Conservation (phyloP, 305 asterid genomes). For the Fraxinus dipetala region DNA sequence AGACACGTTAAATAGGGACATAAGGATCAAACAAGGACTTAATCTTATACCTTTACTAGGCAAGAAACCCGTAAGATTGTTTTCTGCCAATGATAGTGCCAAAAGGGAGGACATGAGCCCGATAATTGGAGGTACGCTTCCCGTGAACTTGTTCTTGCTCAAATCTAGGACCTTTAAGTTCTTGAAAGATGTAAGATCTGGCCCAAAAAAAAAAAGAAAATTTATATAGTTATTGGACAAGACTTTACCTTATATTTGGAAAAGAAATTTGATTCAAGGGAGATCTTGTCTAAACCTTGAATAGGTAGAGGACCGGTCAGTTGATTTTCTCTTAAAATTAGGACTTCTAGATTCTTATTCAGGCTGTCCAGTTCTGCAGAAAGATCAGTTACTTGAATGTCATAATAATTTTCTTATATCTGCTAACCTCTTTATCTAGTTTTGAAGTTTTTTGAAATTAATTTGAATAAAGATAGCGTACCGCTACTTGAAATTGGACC, state of each 20-base stretch:
- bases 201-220: background rate
- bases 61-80: background rate
- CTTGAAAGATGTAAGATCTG: background rate
- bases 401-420: background rate
- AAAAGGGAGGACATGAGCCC: background rate
- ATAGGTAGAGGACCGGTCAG: conserved; percentile 2
- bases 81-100: background rate
- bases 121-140: background rate
- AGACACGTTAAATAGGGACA: background rate
- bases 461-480: background rate
- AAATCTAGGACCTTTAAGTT: background rate
- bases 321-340: background rate
- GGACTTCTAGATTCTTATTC: background rate
- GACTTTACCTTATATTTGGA: background rate
- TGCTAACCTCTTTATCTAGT: background rate
- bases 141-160: background rate
- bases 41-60: background rate
- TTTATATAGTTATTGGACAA: background rate
- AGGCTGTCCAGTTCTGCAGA: background rate
- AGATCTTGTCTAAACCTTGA: background rate
- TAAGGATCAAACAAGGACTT: no score
- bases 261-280: background rate
- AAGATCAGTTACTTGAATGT: background rate
- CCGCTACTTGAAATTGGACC: background rate
- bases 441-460: background rate